Percentiles rank a stretch among this genome's conserved stretches.
These are phyloP conservation scores for Nicotiana benthamiana DNA, from an alignment of 257 asterid genomes.

Conservation along the genomic window DNA sequence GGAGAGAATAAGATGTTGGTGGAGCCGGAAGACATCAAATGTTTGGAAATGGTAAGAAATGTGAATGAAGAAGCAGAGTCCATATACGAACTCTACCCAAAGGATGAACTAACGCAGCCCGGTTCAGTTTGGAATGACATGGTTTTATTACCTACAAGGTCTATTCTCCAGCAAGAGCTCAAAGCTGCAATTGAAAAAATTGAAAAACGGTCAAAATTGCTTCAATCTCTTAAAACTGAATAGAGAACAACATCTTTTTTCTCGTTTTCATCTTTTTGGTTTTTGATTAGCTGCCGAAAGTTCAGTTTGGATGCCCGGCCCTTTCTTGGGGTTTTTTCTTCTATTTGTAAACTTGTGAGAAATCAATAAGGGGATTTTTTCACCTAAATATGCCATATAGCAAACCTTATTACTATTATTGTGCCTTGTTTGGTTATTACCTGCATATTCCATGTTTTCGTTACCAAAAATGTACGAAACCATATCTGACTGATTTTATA, in stretches of 20 bases:
- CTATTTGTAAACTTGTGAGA: no score
- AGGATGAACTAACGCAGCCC: conserved; percentile 17
- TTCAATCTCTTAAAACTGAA: background rate
- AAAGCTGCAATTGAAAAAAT: conserved; percentile 37
- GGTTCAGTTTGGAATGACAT: conserved; percentile 65
- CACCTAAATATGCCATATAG: no score
- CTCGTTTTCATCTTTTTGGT: no score
- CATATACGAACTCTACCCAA: conserved; percentile 49
- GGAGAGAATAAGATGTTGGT: conserved; percentile 59
- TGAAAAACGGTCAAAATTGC: conserved; percentile 19
- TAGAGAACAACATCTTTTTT: background rate
- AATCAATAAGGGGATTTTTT: no score
- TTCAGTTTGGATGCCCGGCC: background rate
- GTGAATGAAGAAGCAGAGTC: conserved; percentile 86
- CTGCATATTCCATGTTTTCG: no score
- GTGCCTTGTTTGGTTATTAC: no score
- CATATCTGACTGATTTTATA: no score
- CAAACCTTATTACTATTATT: no score
- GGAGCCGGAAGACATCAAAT: conserved; percentile 57
- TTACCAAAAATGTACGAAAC: no score
- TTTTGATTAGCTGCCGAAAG: no score
- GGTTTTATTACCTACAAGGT: conserved; percentile 44
- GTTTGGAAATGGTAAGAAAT: conserved; percentile 40
- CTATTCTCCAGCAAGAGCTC: conserved; percentile 47
- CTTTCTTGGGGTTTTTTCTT: background rate